A percentile compares a stretch with the other conserved stretches of the same genome.
These are phyloP conservation scores for Nosema muscidifuracis DNA, from an alignment of 371 early-diverging fungal species.

Conservation along the genomic window DNA sequence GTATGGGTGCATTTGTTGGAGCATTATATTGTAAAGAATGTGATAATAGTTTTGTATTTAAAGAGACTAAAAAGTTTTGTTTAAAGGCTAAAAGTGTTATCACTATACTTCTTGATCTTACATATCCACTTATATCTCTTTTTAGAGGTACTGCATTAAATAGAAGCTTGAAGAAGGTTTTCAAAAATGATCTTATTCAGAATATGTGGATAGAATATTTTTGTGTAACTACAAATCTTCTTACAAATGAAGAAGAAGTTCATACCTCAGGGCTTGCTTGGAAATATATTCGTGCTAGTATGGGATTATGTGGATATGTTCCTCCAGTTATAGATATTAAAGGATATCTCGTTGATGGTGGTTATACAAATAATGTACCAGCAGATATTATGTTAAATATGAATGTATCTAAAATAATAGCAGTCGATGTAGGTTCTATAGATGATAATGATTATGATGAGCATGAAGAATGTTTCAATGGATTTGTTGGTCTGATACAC, in stretches of 20 bases:
- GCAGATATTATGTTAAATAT: constrained; percentile 77
- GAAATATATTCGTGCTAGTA: constrained; percentile 91
- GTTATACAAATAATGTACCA: constrained; percentile 94
- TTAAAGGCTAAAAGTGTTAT: constrained; percentile 73
- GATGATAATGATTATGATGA: constrained; percentile 78
- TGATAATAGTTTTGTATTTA: constrained; percentile 76
- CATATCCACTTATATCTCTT: constrained; percentile 70
- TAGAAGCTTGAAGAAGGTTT: constrained; percentile 81
- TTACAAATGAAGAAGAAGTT: constrained; percentile 79
- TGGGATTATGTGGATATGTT: constrained; percentile 80
- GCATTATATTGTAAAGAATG: constrained; percentile 82
- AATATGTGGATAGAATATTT: constrained; percentile 94
- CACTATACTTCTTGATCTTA: constrained; percentile 81
- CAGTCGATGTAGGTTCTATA: constrained; percentile 82
- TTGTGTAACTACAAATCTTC: constrained; percentile 89
- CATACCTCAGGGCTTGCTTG: constrained; percentile 83
- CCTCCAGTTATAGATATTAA: constrained; percentile 84
- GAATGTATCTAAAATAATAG: constrained; percentile 85
- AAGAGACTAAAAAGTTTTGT: constrained; percentile 74
- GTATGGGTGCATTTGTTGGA: constrained; percentile 90
- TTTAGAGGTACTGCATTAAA: constrained; percentile 78
- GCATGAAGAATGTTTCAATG: constrained; percentile 85
- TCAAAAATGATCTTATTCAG: constrained; percentile 82
- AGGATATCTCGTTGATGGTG: constrained; percentile 92
- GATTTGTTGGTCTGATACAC: constrained; percentile 79